Evolutionary conservation across 2,329 filamentous ascomycete species (phyloP).

Genomic region (Ascocoryne sarcoides): DNA sequence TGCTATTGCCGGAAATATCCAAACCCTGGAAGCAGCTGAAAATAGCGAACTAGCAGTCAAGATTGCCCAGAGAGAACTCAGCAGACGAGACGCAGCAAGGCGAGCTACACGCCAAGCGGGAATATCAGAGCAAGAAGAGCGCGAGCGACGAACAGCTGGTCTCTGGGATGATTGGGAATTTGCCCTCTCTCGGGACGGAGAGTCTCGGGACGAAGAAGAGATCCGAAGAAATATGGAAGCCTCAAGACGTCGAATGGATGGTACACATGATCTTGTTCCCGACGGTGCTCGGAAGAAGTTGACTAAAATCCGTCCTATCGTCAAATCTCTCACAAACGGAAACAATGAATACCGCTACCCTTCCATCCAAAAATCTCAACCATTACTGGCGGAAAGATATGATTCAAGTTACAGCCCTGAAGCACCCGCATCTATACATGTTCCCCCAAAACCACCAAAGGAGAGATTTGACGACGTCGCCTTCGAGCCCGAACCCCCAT

Average conservation of each 20-base stretch:
- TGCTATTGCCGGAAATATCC: conserved; percentile 47
- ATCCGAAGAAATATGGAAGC: conserved; percentile 44
- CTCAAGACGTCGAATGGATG: conserved; percentile 34
- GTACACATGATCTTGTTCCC: conserved; percentile 18
- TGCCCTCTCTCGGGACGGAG: conserved; percentile 30
- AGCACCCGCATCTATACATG: conserved; percentile 2
- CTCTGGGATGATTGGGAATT: conserved; percentile 45
- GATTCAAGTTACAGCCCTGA: conserved; percentile 3
- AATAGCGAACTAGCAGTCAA: conserved; percentile 69
- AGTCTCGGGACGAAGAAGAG: conserved; percentile 31
- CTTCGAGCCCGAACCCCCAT: conserved; percentile 10
- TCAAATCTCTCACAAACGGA: conserved; percentile 11
- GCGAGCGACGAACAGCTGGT: conserved; percentile 43
- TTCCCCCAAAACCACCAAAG: conserved; percentile 26
- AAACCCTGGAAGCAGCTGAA: conserved; percentile 59
- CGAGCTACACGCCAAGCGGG: conserved; percentile 49
- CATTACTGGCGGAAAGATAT: conserved; percentile 27
- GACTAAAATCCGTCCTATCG: conserved; percentile 12
- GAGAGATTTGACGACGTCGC: conserved; percentile 11
- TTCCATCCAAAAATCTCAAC: conserved; percentile 42
- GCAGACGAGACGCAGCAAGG: conserved; percentile 53
- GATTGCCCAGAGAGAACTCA: conserved; percentile 64
- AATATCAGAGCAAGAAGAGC: conserved; percentile 47
- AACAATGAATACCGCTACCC: conserved; percentile 44
- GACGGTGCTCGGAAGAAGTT: conserved; percentile 22